phyloP scores from a whole-genome alignment of 2,329 filamentous ascomycete species.

The Claviceps sp. region DNA sequence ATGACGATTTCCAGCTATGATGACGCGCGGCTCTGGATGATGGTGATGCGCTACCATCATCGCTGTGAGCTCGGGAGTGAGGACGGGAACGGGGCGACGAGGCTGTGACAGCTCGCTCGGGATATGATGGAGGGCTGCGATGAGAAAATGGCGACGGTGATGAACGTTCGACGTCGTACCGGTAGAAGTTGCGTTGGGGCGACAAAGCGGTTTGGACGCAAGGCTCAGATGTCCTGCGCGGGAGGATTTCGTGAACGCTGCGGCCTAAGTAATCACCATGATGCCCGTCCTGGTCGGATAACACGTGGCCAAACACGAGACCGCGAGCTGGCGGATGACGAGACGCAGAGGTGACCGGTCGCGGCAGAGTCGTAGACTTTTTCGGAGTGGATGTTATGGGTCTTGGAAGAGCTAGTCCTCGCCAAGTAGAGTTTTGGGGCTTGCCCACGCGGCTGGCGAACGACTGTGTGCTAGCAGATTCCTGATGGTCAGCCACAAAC shows the following conservation, averaged over 20 bases:
- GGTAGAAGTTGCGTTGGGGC: constrained; percentile 41
- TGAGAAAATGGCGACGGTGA: constrained; percentile 60
- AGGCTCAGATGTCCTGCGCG: constrained; percentile 59
- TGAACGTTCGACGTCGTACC: constrained; percentile 42
- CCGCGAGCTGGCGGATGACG: constrained; percentile 27
- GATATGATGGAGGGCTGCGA: constrained; percentile 18
- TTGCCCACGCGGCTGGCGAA: constrained; percentile 47
- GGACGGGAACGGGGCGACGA: constrained; percentile 15
- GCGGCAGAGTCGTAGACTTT: constrained; percentile 21
- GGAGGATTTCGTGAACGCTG: constrained; percentile 41
- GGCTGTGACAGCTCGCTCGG: background rate
- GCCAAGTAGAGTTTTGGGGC: constrained; percentile 25
- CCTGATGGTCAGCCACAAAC: constrained; percentile 34
- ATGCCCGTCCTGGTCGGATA: constrained; percentile 43
- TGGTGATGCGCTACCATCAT: constrained; percentile 31
- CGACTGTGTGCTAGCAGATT: constrained; percentile 41
- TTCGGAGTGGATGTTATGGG: constrained; percentile 21
- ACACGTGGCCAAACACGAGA: constrained; percentile 64
- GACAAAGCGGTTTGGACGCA: constrained; percentile 39
- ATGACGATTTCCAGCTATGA: constrained; percentile 13
- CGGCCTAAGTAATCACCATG: constrained; percentile 40
- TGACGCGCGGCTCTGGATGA: constrained; percentile 15
- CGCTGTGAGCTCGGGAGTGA: constrained; percentile 44
- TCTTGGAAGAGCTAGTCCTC: constrained; percentile 21
- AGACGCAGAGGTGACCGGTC: constrained; percentile 20